Percentiles rank a stretch among this genome's conserved stretches.
Evolutionary conservation across 2,329 filamentous ascomycete genomes (phyloP).

Genomic region (Aspergillus tamarii): DNA sequence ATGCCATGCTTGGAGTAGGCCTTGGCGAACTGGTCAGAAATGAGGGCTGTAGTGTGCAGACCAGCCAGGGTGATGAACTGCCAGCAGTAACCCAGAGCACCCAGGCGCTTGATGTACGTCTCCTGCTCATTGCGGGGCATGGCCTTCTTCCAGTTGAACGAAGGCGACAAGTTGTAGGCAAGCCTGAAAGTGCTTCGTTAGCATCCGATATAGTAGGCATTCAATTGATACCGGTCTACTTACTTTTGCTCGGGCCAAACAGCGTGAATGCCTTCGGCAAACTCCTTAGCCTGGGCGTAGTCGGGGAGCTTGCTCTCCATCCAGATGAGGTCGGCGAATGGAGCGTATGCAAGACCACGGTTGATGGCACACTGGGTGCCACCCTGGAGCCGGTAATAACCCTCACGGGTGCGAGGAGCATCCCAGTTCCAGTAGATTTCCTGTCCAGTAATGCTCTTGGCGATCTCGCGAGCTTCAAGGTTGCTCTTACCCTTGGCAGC

Average conservation of each 20-base stretch:
- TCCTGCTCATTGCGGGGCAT: conserved; percentile 92
- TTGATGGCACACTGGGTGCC: conserved; percentile 91
- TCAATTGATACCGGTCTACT: conserved; percentile 39
- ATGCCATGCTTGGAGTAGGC: conserved; percentile 83
- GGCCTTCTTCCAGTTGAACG: conserved; percentile 99
- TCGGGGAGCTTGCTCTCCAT: conserved; percentile 99
- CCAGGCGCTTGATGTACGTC: conserved; percentile 93
- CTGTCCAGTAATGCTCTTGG: conserved; percentile 73
- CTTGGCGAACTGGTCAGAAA: conserved; percentile 83
- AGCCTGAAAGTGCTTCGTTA: conserved; percentile 60
- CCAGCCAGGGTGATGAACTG: conserved; percentile 99
- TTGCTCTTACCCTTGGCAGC: conserved; percentile 83
- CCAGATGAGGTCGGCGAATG: conserved; percentile 96
- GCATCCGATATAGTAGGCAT: conserved; percentile 4
- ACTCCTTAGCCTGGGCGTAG: conserved; percentile 86
- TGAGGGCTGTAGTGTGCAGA: conserved; percentile 91
- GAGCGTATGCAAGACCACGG: conserved; percentile 86
- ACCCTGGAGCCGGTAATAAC: conserved; percentile 90
- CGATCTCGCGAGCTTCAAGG: conserved; percentile 76
- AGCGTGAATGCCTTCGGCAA: conserved; percentile 89
- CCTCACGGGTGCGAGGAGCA: conserved; percentile 86
- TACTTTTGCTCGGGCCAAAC: conserved; percentile 97
- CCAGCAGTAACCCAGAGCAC: conserved; percentile 92
- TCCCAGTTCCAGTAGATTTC: conserved; percentile 97
- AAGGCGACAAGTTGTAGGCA: conserved; percentile 96